These are phyloP conservation scores for Lizonia empirigonia DNA, from an alignment of 2,329 filamentous ascomycete genomes.

Conservation along the genomic window DNA sequence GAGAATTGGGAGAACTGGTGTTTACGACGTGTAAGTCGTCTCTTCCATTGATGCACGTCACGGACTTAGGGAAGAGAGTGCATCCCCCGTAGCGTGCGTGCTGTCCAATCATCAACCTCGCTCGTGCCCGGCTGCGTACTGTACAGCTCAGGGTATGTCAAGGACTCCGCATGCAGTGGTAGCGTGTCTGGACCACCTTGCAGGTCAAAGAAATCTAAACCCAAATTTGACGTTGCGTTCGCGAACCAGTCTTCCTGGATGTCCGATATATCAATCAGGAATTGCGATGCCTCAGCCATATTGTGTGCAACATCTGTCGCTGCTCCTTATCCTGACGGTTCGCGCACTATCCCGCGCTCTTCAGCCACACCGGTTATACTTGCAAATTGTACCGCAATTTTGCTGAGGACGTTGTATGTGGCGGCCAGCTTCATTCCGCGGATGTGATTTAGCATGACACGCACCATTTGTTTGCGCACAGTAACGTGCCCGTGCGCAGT, in stretches of 20 bases:
- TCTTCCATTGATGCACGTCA: constrained; percentile 9
- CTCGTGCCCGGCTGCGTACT: constrained; percentile 5
- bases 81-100: constrained; percentile 24
- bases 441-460: constrained; percentile 24
- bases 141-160: constrained; percentile 17
- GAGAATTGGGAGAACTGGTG: neutral
- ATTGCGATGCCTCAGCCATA: constrained; percentile 9
- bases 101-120: constrained; percentile 31
- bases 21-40: neutral
- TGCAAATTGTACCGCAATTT: constrained; percentile 34
- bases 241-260: constrained; percentile 31
- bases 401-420: constrained; percentile 28
- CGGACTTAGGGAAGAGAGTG: constrained; percentile 10
- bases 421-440: constrained; percentile 26
- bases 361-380: constrained; percentile 28
- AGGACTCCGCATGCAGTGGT: constrained; percentile 11
- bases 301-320: constrained; percentile 2
- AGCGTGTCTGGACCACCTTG: neutral
- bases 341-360: constrained; percentile 2
- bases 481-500: constrained; percentile 28
- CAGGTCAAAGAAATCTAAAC: constrained; percentile 28
- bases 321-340: neutral
- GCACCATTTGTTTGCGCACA: constrained; percentile 30
- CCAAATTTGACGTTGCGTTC: constrained; percentile 26
- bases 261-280: constrained; percentile 20